Evolutionary conservation across 2,329 filamentous ascomycete genomes (phyloP), one percentile per base, ranked within the genome.

Genomic region (Colletotrichum falcatum): DNA sequence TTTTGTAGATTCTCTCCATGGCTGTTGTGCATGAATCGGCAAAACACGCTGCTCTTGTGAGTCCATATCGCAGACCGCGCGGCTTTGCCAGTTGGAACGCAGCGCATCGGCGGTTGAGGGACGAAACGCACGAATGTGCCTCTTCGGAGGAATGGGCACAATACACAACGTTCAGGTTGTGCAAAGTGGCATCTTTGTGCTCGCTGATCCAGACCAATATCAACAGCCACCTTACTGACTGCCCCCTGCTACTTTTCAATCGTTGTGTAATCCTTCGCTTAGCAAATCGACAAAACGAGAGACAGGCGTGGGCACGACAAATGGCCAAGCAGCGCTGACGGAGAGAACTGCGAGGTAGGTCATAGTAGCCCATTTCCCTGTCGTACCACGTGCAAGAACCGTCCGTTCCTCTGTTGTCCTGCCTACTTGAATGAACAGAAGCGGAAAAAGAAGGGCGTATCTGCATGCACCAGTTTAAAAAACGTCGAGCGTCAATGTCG

Each of bases 401-500:
- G 9, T 11, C 33, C 9, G 11, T 35, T 11, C 33, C 9, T 35
- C 33, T 35, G 33, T 2, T 11, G 33, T 11, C 37, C 16, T 39
- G 14, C 14, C 7, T 3, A 20, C 5, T 2, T 7, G 8, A 42
- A 20, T 1, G 18, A 42, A 42, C 20, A 42, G 16, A 42, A 42
- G 39, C 16, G n/a, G n/a, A n/a, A 20, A 42, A 42, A 42, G 11
- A 42, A 20, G n/a, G n/a, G n/a, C 6, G 4, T 16, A 16, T 20
- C 16, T 42, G 39, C 5, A 6, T 20, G 39, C 16, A 6, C 5
- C 20, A 7, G 16, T 42, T 20, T 20, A 18, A 42, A 42, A 42
- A 42, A 1, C 1, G 20, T 39, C 16, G 1, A 20, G 5, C 3
- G 4, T 23, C 12, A 11, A 23, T 1, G 7, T 5, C 4, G 14